Percentiles rank a stretch among this genome's conserved stretches.
Evolutionary conservation across 768 basidiomycete genomes (phyloP).

Genomic region (Termitomyces sp.): DNA sequence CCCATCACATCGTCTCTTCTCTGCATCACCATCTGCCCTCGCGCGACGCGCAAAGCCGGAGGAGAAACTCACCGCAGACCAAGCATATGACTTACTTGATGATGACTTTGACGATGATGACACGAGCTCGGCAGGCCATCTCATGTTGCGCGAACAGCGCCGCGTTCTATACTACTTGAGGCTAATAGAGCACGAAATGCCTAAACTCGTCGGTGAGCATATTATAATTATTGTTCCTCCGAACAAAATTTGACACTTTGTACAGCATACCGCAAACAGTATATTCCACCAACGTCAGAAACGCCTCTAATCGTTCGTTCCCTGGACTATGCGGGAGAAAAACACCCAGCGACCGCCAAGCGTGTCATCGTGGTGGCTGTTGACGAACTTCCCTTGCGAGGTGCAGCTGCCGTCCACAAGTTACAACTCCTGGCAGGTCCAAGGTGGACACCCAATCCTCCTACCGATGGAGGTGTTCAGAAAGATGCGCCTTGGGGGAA

Average conservation of each 20-base stretch:
- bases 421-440: conserved; percentile 85
- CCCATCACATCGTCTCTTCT: conserved; percentile 16
- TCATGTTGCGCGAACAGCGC: conserved; percentile 68
- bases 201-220: conserved; percentile 62
- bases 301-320: conserved; percentile 68
- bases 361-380: conserved; percentile 73
- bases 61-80: conserved; percentile 33
- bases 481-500: conserved; percentile 44
- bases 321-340: conserved; percentile 71
- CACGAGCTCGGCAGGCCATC: conserved; percentile 63
- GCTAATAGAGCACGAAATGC: conserved; percentile 85
- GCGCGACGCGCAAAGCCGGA: conserved; percentile 32
- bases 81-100: conserved; percentile 37
- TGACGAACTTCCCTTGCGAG: conserved; percentile 59
- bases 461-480: conserved; percentile 60
- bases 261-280: conserved; percentile 77
- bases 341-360: conserved; percentile 67
- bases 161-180: conserved; percentile 73
- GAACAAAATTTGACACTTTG: conserved; percentile 3
- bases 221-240: not conserved
- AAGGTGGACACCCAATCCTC: conserved; percentile 76
- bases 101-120: conserved; percentile 51
- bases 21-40: conserved; percentile 20
- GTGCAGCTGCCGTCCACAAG: conserved; percentile 68
- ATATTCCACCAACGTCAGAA: conserved; percentile 54